Conservation (phyloP, 2,329 filamentous ascomycete genomes). For the Colletotrichum viniferum region DNA sequence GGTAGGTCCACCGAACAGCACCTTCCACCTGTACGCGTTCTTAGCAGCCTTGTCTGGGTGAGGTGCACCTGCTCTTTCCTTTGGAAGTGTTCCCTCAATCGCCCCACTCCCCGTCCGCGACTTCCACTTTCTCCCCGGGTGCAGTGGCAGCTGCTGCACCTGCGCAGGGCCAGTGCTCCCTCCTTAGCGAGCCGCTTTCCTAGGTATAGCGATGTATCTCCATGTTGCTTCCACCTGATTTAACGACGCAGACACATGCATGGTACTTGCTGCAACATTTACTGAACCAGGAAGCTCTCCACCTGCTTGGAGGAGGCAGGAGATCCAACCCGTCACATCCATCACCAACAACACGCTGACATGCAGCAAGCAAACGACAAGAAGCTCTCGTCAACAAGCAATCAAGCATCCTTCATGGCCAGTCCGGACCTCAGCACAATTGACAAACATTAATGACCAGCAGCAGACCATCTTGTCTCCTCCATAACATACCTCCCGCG, state of each 20-base stretch:
- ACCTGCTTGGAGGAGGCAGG: neutral
- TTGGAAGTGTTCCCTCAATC: neutral
- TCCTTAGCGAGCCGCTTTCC: neutral
- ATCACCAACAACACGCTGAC: neutral
- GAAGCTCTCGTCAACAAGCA: neutral
- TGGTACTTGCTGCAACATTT: neutral
- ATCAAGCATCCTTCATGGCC: neutral
- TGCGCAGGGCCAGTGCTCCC: neutral
- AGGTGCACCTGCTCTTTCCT: neutral
- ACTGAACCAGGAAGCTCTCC: neutral
- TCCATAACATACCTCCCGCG: neutral
- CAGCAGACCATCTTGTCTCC: neutral
- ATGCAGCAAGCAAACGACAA: neutral
- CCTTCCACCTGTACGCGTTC: neutral
- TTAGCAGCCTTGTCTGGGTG: conserved; percentile 6
- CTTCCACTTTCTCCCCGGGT: neutral
- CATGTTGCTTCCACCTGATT: neutral
- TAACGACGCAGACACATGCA: neutral
- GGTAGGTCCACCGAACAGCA: neutral
- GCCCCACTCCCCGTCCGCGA: neutral
- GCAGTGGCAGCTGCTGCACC: neutral
- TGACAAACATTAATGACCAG: neutral
- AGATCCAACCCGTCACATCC: neutral
- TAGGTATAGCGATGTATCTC: neutral
- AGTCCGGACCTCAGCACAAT: neutral